Evolutionary conservation across 2,329 filamentous ascomycete genomes (phyloP), one percentile per base, ranked within the genome.

Genomic region (Sclerotinia trifoliorum): DNA sequence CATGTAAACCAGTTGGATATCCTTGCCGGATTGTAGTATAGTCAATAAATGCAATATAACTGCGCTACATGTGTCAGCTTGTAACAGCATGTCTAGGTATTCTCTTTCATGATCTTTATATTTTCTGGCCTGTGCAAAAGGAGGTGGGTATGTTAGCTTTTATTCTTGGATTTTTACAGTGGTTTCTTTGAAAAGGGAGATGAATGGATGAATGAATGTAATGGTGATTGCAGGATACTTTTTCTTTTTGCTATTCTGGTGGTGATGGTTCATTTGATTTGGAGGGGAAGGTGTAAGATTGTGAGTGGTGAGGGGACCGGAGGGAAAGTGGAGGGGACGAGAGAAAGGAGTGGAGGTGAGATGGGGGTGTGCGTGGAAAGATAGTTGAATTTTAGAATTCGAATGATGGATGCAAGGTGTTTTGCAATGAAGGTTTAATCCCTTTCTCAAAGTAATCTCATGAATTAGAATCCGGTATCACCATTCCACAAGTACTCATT

Each of bases 141-240:
- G 81, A 78, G 62, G 74, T 84, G 0, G 84, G 84, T 0, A 81
- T 86, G 19, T 73, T 83, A 5, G 80, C 83, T 0, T 84, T 85
- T 0, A 71, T 85, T 0, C 74, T 86, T 0, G 80, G 65, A 79
- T 84, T 51, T 84, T 84, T 69, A 82, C 78, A 79, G 79, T 71
- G 72, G 77, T 46, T 85, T 85, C 69, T 86, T 81, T 61, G 35
- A 11, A 8, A 11, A 8, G 7, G 35, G 35, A 1, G 1, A 35
- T 35, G 35, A 11, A 35, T 35, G 35, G 75, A 77, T 0, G 83
- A 82, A 0, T 86, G 83, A 83, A 74, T 1, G 78, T 83, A 0
- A 75, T 86, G 0, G 79, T 80, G 0, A 82, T 86, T 21, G 81
- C 86, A 42, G 86, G 83, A 83, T 81, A 83, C 61, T 84, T 83